These are phyloP conservation scores for Glaciozyma martinii DNA, from an alignment of 768 basidiomycete species.

Conservation along the genomic window DNA sequence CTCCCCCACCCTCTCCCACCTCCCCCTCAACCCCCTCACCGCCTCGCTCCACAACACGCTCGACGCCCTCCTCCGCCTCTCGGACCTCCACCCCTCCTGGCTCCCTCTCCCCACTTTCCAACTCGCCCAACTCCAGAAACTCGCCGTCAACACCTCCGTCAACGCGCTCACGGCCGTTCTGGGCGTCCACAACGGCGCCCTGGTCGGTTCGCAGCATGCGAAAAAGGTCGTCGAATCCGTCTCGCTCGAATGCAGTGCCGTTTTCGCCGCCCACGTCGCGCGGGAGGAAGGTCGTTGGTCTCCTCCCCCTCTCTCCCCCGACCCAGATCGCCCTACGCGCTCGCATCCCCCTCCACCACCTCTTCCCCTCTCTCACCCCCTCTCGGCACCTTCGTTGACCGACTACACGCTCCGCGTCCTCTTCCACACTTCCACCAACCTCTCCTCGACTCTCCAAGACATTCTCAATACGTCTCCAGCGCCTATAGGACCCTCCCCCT, in stretches of 20 bases:
- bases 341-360: slow-evolving; percentile 38
- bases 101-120: slow-evolving; percentile 59
- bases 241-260: slow-evolving; percentile 61
- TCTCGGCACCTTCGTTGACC: slow-evolving; percentile 47
- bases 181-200: slow-evolving; percentile 67
- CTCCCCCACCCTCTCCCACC: slow-evolving; percentile 21
- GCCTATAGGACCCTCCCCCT: slow-evolving; percentile 10
- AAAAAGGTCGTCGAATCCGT: slow-evolving; percentile 48
- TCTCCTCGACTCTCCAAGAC: slow-evolving; percentile 74
- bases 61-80: slow-evolving; percentile 49
- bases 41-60: slow-evolving; percentile 58
- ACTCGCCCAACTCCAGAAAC: slow-evolving; percentile 62
- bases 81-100: slow-evolving; percentile 58
- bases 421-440: slow-evolving; percentile 53
- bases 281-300: slow-evolving; percentile 27
- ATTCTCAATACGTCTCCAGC: slow-evolving; percentile 39
- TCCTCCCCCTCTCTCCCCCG: slow-evolving; percentile 3
- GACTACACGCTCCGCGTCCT: slow-evolving; percentile 55
- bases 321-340: slow-evolving; percentile 34
- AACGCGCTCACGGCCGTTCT: slow-evolving; percentile 79
- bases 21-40: slow-evolving; percentile 24
- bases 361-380: slow-evolving; percentile 41
- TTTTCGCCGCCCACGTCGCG: slow-evolving; percentile 46
- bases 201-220: slow-evolving; percentile 49
- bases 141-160: slow-evolving; percentile 70